These are phyloP conservation scores for Boletus semigastroideus DNA, from an alignment of 1,284 basidiomycete species.

Conservation along the genomic window DNA sequence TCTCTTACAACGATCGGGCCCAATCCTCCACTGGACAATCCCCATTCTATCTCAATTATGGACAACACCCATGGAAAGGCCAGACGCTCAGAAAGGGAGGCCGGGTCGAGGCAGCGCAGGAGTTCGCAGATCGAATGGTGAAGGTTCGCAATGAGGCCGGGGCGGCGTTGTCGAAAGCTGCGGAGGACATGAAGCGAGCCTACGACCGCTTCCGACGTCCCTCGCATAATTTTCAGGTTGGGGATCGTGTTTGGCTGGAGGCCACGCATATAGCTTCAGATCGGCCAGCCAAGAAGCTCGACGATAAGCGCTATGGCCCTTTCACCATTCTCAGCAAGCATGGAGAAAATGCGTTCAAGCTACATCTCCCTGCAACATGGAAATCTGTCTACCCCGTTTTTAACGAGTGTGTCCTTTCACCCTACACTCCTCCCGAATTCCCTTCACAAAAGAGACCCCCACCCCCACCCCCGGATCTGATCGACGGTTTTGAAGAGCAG, in stretches of 20 bases:
- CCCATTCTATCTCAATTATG: slow-evolving; percentile 5
- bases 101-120: slow-evolving; percentile 1
- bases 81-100: neutral
- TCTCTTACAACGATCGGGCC: neutral
- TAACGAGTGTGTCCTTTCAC: too few species aligned
- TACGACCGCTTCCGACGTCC: neutral
- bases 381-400: too few species aligned
- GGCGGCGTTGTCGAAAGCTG: slow-evolving; percentile 12
- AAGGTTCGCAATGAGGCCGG: slow-evolving; percentile 9
- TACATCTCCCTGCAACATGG: too few species aligned
- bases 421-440: too few species aligned
- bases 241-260: too few species aligned
- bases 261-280: neutral
- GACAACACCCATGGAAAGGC: slow-evolving; percentile 30
- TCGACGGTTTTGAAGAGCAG: too few species aligned
- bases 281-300: neutral
- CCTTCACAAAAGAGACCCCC: too few species aligned
- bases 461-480: too few species aligned
- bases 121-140: slow-evolving; percentile 17
- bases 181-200: neutral
- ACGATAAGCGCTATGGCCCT: neutral
- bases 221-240: neutral
- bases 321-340: neutral
- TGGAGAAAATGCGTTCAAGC: too few species aligned
- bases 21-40: neutral